These are phyloP conservation scores for Chondrostereum purpureum DNA, from an alignment of 1,284 basidiomycete genomes.

Conservation along the genomic window DNA sequence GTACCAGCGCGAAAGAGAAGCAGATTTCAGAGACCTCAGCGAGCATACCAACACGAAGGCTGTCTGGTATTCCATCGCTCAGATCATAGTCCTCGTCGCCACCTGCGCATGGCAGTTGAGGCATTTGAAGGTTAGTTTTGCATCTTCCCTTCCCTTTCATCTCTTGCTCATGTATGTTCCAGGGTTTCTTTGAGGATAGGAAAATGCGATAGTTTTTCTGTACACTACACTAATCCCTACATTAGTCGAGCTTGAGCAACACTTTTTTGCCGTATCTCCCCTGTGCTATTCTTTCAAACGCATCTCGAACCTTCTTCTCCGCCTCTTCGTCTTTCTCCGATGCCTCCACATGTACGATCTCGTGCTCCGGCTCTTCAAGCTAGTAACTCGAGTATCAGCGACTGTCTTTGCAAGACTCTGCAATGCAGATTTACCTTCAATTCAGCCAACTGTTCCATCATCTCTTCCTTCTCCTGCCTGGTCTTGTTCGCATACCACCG, in stretches of 20 bases:
- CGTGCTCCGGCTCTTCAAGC: slow-evolving; percentile 62
- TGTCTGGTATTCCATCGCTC: slow-evolving; percentile 88
- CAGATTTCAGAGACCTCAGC: slow-evolving; percentile 84
- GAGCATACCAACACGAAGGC: slow-evolving; percentile 86
- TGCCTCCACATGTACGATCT: slow-evolving; percentile 50
- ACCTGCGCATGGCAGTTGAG: slow-evolving; percentile 92
- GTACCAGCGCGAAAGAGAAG: slow-evolving; percentile 94
- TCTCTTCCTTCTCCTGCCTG: slow-evolving; percentile 32
- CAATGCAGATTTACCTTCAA: slow-evolving; percentile 40
- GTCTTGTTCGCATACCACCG: slow-evolving; percentile 58
- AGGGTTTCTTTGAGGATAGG: slow-evolving; percentile 88
- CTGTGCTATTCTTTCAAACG: slow-evolving; percentile 39
- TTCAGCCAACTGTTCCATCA: slow-evolving; percentile 47
- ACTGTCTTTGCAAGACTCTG: no score
- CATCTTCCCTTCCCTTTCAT: slow-evolving; percentile 5
- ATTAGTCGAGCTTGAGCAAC: slow-evolving; percentile 46
- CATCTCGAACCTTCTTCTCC: slow-evolving; percentile 37
- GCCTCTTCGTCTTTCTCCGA: slow-evolving; percentile 48
- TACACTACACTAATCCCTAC: neutral
- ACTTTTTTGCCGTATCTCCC: slow-evolving; percentile 70
- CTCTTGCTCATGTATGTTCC: slow-evolving; percentile 11
- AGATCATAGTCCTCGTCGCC: slow-evolving; percentile 78
- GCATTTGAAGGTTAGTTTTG: slow-evolving; percentile 72
- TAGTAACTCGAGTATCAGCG: slow-evolving; percentile 25
- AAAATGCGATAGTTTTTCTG: slow-evolving; percentile 55